Evolutionary conservation across 148 eudicot species (phyloP).

Genomic region (Spergularia bocconei): DNA sequence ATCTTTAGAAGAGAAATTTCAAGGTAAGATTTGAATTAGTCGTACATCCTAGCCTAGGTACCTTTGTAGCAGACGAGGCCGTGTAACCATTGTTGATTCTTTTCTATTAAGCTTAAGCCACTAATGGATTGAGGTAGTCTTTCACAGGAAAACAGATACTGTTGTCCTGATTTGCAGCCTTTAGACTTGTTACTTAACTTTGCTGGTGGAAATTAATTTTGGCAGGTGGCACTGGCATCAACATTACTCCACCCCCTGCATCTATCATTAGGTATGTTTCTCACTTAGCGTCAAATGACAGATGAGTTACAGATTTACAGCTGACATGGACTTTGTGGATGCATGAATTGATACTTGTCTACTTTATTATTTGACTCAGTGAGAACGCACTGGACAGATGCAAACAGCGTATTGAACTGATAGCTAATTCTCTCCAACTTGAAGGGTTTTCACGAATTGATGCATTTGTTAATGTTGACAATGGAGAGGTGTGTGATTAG

Average conservation of each 20-base stretch:
- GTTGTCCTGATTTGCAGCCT: not conserved
- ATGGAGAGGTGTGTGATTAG: conserved; percentile 61
- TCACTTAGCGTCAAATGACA: not conserved
- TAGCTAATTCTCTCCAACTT: conserved; percentile 73
- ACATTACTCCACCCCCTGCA: conserved; percentile 83
- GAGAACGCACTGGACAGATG: conserved; percentile 55
- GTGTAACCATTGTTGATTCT: not conserved
- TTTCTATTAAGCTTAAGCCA: not conserved
- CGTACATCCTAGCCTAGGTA: not conserved
- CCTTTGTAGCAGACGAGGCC: not conserved
- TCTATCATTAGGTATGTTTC: conserved; percentile 64
- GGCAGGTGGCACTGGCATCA: conserved; percentile 94
- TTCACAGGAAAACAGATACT: not conserved
- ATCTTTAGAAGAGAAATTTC: conserved; percentile 93
- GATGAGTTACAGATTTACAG: no score
- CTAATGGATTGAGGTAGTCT: not conserved
- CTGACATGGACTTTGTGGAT: not conserved
- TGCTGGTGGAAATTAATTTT: conserved; percentile 12
- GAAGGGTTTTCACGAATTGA: conserved; percentile 93
- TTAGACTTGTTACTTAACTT: conserved; percentile 4
- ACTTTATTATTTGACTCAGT: conserved; percentile 32
- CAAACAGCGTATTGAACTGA: conserved; percentile 66
- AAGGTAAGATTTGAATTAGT: conserved; percentile 43
- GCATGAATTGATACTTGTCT: not conserved
- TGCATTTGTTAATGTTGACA: conserved; percentile 84